Evolutionary conservation across 108 stramenopile genomes (phyloP).

Genomic region (Fragilaria crotonensis): DNA sequence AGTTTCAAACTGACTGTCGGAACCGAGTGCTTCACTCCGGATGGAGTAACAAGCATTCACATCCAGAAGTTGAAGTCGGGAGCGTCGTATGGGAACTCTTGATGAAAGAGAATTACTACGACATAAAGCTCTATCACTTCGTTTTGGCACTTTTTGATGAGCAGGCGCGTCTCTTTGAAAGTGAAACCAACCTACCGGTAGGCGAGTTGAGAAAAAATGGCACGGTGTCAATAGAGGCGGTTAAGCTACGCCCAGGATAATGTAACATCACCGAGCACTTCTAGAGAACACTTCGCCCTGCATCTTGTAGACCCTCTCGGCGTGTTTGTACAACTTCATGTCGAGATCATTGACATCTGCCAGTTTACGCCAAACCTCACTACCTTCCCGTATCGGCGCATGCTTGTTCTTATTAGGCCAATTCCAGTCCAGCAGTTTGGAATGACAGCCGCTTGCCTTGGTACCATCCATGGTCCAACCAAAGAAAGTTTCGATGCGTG

Average conservation of each 20-base stretch:
- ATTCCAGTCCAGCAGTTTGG: constrained; percentile 33
- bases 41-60: neutral
- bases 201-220: no score
- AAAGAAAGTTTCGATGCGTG: constrained; percentile 30
- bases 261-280: neutral
- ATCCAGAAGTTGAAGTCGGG: neutral
- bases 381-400: constrained; percentile 18
- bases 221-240: no score
- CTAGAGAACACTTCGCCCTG: neutral
- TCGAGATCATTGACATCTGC: constrained; percentile 28
- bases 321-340: constrained; percentile 34
- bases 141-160: constrained; percentile 15
- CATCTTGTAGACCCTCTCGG: constrained; percentile 1
- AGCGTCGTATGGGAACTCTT: neutral
- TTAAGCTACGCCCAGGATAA: no score
- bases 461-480: constrained; percentile 17
- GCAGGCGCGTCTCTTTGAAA: no score
- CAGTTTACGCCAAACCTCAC: constrained; percentile 24
- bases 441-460: constrained; percentile 30
- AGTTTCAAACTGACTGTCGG: neutral
- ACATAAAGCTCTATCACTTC: constrained; percentile 13
- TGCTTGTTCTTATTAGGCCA: constrained; percentile 46
- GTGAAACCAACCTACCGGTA: no score
- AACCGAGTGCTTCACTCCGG: neutral
- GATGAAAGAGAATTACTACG: constrained; percentile 6